Base-by-base conservation (phyloP, 2,329 filamentous ascomycete species). In the Alternaria gansuensis region DNA sequence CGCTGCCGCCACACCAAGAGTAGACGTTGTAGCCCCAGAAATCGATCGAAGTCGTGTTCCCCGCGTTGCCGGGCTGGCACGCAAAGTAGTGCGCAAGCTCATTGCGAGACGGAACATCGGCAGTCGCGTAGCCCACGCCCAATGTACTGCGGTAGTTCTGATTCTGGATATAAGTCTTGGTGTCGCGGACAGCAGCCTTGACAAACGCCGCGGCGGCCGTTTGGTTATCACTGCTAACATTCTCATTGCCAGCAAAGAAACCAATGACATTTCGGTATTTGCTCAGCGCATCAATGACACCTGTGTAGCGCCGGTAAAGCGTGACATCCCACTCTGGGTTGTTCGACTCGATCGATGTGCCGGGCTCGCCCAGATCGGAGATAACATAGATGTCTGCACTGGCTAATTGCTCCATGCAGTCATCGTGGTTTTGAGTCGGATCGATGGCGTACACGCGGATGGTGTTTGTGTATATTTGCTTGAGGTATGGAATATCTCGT, bases 1-100 rank as follows among this genome's bases (percentile, higher is more conserved):
- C 87, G 77, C 91, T 96, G 70, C 93, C 78, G 66, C 94, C 95
- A 77, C 95, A 99, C 95, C 95, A 99, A 43, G 93, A 96, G 85
- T 98, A 99, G 80, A 98, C 96, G 83, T 99, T 99, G 89, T 98
- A 98, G 57, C 95, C 95, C 91, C 93, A 98, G 84, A 95, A 97
- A 80, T 99, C 95, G 66, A 98, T 96, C 59, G 89, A 79, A 71
- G 81, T 81, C 7, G 82, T 81, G 52, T 75, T 76, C 10, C 73
- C 73, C 2, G 58, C 28, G 41, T 72, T 65, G 13, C 65, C 66
- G 9, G 82, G 76, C 62, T 93, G 91, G 78, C 95, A 99, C 83
- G 96, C 93, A 82, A 99, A 97, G 85, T 97, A 99, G 75, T 93
- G 82, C 61, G 92, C 91, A 73, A 98, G 87, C 68, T 93, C 83